These are phyloP conservation scores for Phytophthora aleatoria DNA, from an alignment of 352 stramenopile genomes.

Conservation along the genomic window DNA sequence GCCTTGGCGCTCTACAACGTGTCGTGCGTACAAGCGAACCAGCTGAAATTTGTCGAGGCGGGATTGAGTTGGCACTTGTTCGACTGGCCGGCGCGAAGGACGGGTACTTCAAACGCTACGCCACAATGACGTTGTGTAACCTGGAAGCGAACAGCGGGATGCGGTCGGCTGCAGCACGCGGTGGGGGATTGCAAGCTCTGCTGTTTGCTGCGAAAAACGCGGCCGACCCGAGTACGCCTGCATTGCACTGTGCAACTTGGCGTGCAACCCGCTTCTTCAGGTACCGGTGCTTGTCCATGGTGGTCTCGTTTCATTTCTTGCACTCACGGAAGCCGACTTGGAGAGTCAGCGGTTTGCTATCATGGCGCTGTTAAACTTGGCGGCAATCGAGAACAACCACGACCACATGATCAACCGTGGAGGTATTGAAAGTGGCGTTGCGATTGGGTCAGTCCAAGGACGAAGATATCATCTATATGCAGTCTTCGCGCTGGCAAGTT, in stretches of 20 bases:
- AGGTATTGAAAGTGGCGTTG: slow-evolving; percentile 84
- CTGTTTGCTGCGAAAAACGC: slow-evolving; percentile 87
- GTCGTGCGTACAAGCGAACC: slow-evolving; percentile 91
- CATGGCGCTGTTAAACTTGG: slow-evolving; percentile 95
- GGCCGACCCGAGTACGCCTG: slow-evolving; percentile 89
- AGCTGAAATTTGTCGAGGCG: slow-evolving; percentile 88
- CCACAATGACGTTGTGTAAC: slow-evolving; percentile 96
- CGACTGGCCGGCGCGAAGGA: slow-evolving; percentile 83
- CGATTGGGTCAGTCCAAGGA: slow-evolving; percentile 70
- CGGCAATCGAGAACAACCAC: slow-evolving; percentile 95
- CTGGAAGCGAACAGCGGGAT: slow-evolving; percentile 94
- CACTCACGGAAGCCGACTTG: slow-evolving; percentile 74
- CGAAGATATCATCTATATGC: slow-evolving; percentile 88
- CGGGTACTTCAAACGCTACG: slow-evolving; percentile 93
- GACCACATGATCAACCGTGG: slow-evolving; percentile 89
- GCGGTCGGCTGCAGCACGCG: slow-evolving; percentile 78
- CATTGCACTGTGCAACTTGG: slow-evolving; percentile 96
- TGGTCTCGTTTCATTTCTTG: slow-evolving; percentile 87
- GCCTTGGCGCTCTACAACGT: slow-evolving; percentile 96
- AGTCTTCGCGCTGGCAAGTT: slow-evolving; percentile 93
- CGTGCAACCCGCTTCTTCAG: slow-evolving; percentile 89
- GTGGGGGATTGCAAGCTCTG: slow-evolving; percentile 92
- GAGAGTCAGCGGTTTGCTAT: slow-evolving; percentile 92
- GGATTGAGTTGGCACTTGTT: slow-evolving; percentile 91
- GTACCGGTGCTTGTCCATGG: slow-evolving; percentile 94